phyloP scores from a whole-genome alignment of 805 yeast species.

The Yamadazyma scolyti region DNA sequence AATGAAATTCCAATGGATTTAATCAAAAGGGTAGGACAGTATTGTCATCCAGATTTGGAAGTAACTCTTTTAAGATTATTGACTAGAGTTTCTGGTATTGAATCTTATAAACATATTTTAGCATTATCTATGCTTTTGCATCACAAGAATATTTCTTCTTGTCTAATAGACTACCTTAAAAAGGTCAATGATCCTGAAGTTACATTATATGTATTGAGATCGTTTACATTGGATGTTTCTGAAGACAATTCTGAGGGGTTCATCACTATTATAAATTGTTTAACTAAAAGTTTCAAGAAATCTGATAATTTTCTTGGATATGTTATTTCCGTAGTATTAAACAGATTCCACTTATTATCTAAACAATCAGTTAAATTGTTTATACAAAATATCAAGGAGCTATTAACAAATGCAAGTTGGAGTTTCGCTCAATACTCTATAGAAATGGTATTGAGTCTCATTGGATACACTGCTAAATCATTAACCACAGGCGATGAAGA shows the following conservation, averaged over 20 bases:
- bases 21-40: slow-evolving; percentile 9
- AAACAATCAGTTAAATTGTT: too few species aligned
- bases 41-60: too few species aligned
- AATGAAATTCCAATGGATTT: slow-evolving; percentile 11
- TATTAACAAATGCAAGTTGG: slow-evolving; percentile 50
- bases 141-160: neutral
- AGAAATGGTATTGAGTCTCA: slow-evolving; percentile 49
- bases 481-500: slow-evolving; percentile 15
- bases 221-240: neutral
- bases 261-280: neutral
- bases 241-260: neutral
- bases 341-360: neutral
- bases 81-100: neutral
- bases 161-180: neutral
- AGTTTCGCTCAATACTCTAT: slow-evolving; percentile 60
- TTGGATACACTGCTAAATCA: slow-evolving; percentile 20
- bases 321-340: too few species aligned
- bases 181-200: too few species aligned
- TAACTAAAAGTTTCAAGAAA: neutral
- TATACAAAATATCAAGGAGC: too few species aligned
- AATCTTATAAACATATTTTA: slow-evolving; percentile 3
- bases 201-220: too few species aligned
- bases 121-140: slow-evolving; percentile 2
- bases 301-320: neutral
- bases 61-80: slow-evolving; percentile 5